phyloP scores from a whole-genome alignment of 2,329 filamentous ascomycete genomes.

The Fusarium domesticum region DNA sequence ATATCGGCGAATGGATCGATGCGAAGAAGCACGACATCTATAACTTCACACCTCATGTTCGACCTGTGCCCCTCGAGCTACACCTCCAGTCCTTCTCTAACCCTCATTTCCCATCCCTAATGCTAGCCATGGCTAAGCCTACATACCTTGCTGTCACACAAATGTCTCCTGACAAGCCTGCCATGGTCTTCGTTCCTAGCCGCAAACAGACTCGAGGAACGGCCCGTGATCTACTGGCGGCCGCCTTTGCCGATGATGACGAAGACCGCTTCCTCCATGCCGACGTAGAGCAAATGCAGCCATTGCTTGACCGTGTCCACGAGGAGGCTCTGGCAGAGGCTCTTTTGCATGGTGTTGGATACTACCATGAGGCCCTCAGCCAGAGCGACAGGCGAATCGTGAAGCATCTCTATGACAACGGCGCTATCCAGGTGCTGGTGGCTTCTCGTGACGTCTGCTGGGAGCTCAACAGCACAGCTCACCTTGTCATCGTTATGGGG shows the following conservation, averaged over 20 bases:
- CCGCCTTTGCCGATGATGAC: conserved; percentile 82
- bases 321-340: conserved; percentile 87
- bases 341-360: conserved; percentile 89
- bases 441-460: conserved; percentile 86
- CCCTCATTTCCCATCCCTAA: conserved; percentile 94
- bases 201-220: conserved; percentile 90
- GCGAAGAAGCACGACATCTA: conserved; percentile 97
- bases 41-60: conserved; percentile 93
- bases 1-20: conserved; percentile 96
- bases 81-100: conserved; percentile 95
- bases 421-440: conserved; percentile 81
- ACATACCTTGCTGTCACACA: conserved; percentile 86
- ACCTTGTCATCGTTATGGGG: conserved; percentile 93
- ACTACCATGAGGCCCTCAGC: conserved; percentile 93
- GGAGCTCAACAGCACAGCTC: conserved; percentile 85
- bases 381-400: conserved; percentile 90
- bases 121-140: conserved; percentile 97
- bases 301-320: conserved; percentile 77
- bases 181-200: conserved; percentile 87
- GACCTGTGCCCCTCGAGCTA: conserved; percentile 84
- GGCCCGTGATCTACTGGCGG: conserved; percentile 81
- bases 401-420: conserved; percentile 83
- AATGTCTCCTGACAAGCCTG: conserved; percentile 83
- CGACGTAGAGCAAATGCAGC: conserved; percentile 74
- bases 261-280: conserved; percentile 93